These are phyloP conservation scores for Ceratobasidium sp. DNA, from an alignment of 1,284 basidiomycete species.

Conservation along the genomic window DNA sequence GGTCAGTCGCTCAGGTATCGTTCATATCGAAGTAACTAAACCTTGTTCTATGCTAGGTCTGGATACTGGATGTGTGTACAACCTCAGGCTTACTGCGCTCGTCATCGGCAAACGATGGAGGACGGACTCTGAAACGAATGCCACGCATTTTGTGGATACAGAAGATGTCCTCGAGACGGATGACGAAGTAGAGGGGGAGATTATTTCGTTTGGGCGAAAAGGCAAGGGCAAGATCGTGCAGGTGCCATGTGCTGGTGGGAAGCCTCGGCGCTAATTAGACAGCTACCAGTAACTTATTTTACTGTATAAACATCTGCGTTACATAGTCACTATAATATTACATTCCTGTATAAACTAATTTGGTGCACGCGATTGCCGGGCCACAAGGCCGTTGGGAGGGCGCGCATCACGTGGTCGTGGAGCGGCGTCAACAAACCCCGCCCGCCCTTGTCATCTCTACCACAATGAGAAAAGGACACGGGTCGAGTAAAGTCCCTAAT, in stretches of 20 bases:
- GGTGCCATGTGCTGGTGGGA: slow-evolving; percentile 24
- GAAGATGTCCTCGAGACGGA: slow-evolving; percentile 21
- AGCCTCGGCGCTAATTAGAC: neutral
- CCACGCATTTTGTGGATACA: neutral
- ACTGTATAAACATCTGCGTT: neutral
- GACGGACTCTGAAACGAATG: slow-evolving; percentile 45
- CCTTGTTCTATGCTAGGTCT: slow-evolving; percentile 55
- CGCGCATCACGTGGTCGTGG: slow-evolving; percentile 32
- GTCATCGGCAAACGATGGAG: slow-evolving; percentile 47
- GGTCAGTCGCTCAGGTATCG: slow-evolving; percentile 50
- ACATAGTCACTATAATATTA: slow-evolving; percentile 11
- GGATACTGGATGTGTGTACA: slow-evolving; percentile 79
- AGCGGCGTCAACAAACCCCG: slow-evolving; percentile 16
- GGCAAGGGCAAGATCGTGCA: slow-evolving; percentile 23
- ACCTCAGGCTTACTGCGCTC: slow-evolving; percentile 46
- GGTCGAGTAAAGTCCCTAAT: slow-evolving; percentile 49
- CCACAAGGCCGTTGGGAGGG: slow-evolving; percentile 37
- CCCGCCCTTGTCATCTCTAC: slow-evolving; percentile 21
- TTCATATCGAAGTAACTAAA: neutral
- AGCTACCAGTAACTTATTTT: neutral
- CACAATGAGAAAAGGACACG: slow-evolving; percentile 43
- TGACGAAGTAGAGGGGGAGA: slow-evolving; percentile 21
- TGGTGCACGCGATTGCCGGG: slow-evolving; percentile 28
- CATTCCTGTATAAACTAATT: slow-evolving; percentile 40
- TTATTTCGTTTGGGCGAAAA: slow-evolving; percentile 23